A percentile compares a stretch with the other conserved stretches of the same genome.
phyloP scores from a whole-genome alignment of 2,329 filamentous ascomycete genomes.

The Xylaria polymorpha region DNA sequence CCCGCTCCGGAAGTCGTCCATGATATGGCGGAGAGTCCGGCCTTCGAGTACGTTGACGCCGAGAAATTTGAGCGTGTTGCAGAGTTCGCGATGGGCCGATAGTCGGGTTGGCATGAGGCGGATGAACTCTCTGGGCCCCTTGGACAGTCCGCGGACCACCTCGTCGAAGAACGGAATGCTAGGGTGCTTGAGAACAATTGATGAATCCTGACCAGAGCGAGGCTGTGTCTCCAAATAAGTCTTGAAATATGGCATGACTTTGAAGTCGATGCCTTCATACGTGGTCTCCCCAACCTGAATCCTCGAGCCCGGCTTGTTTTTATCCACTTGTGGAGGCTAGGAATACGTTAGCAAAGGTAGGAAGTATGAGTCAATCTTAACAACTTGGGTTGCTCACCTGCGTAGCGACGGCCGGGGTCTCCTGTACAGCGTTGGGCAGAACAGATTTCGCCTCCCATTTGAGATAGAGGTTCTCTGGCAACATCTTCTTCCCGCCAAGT shows the following conservation, averaged over 20 bases:
- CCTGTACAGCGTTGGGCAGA: slow-evolving; percentile 1
- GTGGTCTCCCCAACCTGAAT: slow-evolving; percentile 6
- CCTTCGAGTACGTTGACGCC: slow-evolving; percentile 5
- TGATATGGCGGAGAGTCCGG: neutral
- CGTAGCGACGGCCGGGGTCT: neutral
- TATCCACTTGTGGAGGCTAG: neutral
- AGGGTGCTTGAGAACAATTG: neutral
- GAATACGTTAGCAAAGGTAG: neutral
- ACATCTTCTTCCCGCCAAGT: neutral
- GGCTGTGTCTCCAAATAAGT: neutral
- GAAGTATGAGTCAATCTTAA: neutral
- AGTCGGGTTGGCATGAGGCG: slow-evolving; percentile 13
- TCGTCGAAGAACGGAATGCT: slow-evolving; percentile 13
- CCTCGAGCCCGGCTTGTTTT: neutral
- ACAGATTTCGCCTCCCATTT: slow-evolving; percentile 15
- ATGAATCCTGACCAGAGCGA: neutral
- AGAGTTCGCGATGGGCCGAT: slow-evolving; percentile 7
- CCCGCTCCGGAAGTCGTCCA: slow-evolving; percentile 5
- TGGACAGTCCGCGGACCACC: slow-evolving; percentile 5
- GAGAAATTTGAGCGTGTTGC: slow-evolving; percentile 18
- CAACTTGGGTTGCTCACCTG: slow-evolving; percentile 4
- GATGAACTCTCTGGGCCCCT: slow-evolving; percentile 14
- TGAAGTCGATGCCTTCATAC: slow-evolving; percentile 12
- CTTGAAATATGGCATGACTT: slow-evolving; percentile 12
- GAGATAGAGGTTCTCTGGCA: slow-evolving; percentile 16